Percentiles rank a stretch among this genome's conserved stretches.
phyloP scores from a whole-genome alignment of 345 rosid species.

The Rhodomyrtus tomentosa region DNA sequence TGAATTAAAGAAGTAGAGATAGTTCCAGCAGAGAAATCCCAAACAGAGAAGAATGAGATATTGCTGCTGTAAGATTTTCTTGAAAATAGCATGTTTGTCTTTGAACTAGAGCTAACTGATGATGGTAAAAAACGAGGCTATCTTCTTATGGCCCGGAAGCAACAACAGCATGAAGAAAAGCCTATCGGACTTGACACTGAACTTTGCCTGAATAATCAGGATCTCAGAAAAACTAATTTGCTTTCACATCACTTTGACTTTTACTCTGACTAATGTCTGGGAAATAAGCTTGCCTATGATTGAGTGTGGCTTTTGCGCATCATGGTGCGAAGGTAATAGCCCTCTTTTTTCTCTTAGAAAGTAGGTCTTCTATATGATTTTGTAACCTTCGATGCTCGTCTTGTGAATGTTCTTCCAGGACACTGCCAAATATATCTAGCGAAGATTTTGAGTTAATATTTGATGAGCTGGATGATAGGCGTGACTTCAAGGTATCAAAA shows the following conservation, averaged over 20 bases:
- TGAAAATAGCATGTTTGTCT: neutral
- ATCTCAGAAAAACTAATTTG: neutral
- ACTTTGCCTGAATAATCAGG: neutral
- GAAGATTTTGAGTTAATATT: conserved; percentile 87
- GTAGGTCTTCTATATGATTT: neutral
- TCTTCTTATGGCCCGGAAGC: neutral
- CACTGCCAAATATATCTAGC: conserved; percentile 70
- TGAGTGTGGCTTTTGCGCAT: neutral
- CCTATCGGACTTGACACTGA: neutral
- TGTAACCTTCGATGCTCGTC: neutral
- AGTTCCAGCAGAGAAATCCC: neutral
- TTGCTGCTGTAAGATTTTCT: neutral
- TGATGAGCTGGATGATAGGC: conserved; percentile 82
- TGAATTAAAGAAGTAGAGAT: neutral
- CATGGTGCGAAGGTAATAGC: neutral
- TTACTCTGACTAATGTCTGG: neutral
- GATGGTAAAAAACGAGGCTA: neutral
- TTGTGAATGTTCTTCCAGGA: conserved; percentile 24
- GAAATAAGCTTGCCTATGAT: neutral
- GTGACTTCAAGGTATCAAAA: conserved; percentile 73
- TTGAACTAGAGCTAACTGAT: neutral
- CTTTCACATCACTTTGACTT: neutral
- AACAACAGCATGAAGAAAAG: neutral
- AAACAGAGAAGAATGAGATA: neutral
- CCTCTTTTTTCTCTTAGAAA: neutral